Conservation (phyloP, 2,329 filamentous ascomycete species). For the Sporothrix brasiliensis region DNA sequence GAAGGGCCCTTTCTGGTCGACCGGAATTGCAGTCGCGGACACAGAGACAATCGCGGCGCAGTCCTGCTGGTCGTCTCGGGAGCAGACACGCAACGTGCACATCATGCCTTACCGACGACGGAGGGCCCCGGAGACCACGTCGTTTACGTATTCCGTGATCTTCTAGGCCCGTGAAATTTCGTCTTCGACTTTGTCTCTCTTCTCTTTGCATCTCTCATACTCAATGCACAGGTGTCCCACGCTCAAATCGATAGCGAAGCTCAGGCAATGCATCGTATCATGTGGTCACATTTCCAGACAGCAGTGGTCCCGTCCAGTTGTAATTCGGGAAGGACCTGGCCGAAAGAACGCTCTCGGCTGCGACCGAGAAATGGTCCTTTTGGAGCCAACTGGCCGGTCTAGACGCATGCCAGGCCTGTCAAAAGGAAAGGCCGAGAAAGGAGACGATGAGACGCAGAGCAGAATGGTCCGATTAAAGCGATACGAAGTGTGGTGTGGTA, state of each 20-base stretch:
- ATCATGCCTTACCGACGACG: conserved; percentile 10
- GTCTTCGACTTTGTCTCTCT: background rate
- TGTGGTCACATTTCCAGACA: conserved; percentile 4
- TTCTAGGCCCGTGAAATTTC: background rate
- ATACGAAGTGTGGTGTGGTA: background rate
- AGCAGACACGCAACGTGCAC: background rate
- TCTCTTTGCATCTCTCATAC: background rate
- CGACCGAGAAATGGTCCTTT: conserved; percentile 29
- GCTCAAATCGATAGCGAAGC: background rate
- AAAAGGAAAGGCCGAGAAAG: background rate
- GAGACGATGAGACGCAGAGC: background rate
- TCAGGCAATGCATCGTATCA: background rate
- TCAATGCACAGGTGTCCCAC: background rate
- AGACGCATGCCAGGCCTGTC: background rate
- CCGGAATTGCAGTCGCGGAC: conserved; percentile 2
- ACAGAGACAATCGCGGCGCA: conserved; percentile 9
- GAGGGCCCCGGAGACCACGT: background rate
- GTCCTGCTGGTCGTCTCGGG: background rate
- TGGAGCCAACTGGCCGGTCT: conserved; percentile 16
- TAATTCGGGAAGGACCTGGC: background rate
- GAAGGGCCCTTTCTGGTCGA: background rate
- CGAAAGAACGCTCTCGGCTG: conserved; percentile 14
- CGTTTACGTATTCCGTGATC: background rate
- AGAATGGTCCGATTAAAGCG: conserved; percentile 3
- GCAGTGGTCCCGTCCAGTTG: background rate